Conservation (phyloP, 495 filamentous ascomycete genomes). For the Tricharina praecox region DNA sequence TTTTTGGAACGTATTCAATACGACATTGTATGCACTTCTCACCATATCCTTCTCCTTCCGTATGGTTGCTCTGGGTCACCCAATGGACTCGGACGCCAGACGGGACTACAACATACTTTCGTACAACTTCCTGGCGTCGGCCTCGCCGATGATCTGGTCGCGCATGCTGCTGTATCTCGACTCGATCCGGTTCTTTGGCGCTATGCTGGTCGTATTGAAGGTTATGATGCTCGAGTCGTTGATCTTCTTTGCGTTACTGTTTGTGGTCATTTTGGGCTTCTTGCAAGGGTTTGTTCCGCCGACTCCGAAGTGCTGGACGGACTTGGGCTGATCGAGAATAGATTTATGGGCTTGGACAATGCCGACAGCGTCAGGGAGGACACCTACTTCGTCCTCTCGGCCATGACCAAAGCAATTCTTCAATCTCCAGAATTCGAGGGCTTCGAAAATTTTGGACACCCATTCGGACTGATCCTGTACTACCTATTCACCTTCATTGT, state of each 20-base stretch:
- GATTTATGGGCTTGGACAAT: conserved; percentile 82
- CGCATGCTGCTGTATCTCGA: conserved; percentile 86
- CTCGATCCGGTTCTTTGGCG: conserved; percentile 86
- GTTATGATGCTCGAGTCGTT: conserved; percentile 99
- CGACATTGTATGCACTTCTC: conserved; percentile 59
- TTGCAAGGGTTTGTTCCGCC: conserved; percentile 88
- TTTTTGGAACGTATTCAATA: conserved; percentile 94
- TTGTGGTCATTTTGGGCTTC: conserved; percentile 76
- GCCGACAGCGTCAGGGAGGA: conserved; percentile 47
- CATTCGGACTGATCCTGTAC: conserved; percentile 79
- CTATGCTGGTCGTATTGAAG: conserved; percentile 90
- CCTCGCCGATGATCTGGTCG: conserved; percentile 92
- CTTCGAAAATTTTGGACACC: conserved; percentile 57
- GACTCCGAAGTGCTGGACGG: too few relatives aligned
- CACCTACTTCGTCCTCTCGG: conserved; percentile 59
- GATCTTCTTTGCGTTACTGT: conserved; percentile 90
- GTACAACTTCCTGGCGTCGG: conserved; percentile 85
- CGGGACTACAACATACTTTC: conserved; percentile 55
- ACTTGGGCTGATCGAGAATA: too few relatives aligned
- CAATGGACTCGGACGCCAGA: conserved; percentile 35
- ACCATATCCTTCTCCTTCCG: conserved; percentile 59
- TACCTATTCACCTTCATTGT: conserved; percentile 96
- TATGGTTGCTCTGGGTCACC: conserved; percentile 56
- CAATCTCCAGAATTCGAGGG: conserved; percentile 76
- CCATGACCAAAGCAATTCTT: conserved; percentile 84